Conservation (phyloP, 2,329 filamentous ascomycete species). For the Fusarium sp. region DNA sequence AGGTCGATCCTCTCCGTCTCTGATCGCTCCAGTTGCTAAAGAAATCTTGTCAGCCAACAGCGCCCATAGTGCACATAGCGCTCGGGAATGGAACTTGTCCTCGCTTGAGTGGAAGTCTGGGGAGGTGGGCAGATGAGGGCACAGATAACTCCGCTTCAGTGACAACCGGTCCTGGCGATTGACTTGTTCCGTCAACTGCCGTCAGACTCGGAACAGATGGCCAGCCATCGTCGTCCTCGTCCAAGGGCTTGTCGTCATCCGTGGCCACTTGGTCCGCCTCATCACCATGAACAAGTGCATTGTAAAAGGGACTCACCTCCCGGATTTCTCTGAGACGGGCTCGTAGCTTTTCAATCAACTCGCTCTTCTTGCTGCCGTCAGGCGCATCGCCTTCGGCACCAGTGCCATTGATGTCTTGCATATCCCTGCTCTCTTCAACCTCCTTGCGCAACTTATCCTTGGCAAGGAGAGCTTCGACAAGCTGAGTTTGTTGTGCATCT, state of each 20-base stretch:
- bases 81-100: neutral
- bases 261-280: conserved; percentile 22
- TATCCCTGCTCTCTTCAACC: conserved; percentile 57
- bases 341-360: conserved; percentile 67
- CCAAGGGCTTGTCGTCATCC: neutral
- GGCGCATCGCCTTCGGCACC: conserved; percentile 48
- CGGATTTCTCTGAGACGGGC: conserved; percentile 64
- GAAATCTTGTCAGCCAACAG: conserved; percentile 25
- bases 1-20: conserved; percentile 66
- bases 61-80: neutral
- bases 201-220: neutral
- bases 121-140: conserved; percentile 5
- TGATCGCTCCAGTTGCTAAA: conserved; percentile 66
- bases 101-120: conserved; percentile 6
- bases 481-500: conserved; percentile 66
- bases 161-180: neutral
- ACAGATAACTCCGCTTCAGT: neutral
- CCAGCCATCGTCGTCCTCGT: neutral
- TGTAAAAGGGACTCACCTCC: conserved; percentile 59
- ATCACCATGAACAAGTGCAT: conserved; percentile 15
- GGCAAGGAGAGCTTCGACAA: conserved; percentile 66
- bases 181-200: neutral
- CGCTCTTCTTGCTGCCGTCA: conserved; percentile 54
- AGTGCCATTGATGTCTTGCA: conserved; percentile 50
- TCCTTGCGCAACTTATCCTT: conserved; percentile 69